These are phyloP conservation scores for Rhodotorula babjevae DNA, from an alignment of 768 basidiomycete species.

Conservation along the genomic window DNA sequence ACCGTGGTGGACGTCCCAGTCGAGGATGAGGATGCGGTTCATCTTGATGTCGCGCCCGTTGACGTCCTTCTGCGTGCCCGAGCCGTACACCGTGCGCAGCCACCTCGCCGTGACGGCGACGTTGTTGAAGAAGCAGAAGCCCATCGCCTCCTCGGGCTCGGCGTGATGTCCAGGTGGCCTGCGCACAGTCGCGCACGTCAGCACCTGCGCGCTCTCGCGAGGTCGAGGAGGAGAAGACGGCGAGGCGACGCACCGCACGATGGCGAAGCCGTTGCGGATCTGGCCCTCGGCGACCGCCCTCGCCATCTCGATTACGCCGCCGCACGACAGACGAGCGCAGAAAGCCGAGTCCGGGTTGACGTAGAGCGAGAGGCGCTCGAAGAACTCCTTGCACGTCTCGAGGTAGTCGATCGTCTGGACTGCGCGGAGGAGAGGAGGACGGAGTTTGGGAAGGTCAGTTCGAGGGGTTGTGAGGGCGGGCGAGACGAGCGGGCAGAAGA, in stretches of 20 bases:
- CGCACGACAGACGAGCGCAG: slow-evolving; percentile 81
- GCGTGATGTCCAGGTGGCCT: slow-evolving; percentile 93
- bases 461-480: neutral
- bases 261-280: slow-evolving; percentile 82
- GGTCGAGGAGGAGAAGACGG: too few relatives aligned
- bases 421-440: neutral
- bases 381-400: slow-evolving; percentile 69
- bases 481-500: neutral
- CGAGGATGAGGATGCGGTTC: slow-evolving; percentile 81
- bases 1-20: slow-evolving; percentile 99
- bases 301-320: slow-evolving; percentile 87
- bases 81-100: slow-evolving; percentile 56
- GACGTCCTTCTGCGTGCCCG: slow-evolving; percentile 48
- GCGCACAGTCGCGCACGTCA: neutral
- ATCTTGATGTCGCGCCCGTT: slow-evolving; percentile 46
- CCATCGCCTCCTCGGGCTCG: slow-evolving; percentile 97
- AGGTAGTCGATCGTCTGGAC: slow-evolving; percentile 37
- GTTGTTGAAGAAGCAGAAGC: slow-evolving; percentile 99
- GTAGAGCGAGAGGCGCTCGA: slow-evolving; percentile 87
- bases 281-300: slow-evolving; percentile 75
- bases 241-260: slow-evolving; percentile 58
- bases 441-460: neutral
- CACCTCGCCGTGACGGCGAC: slow-evolving; percentile 86
- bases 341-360: slow-evolving; percentile 77
- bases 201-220: too few relatives aligned